A percentile compares a stretch with the other conserved stretches of the same genome.
Evolutionary conservation across 2,329 filamentous ascomycete species (phyloP).

Genomic region (Calonectria henricotiae): DNA sequence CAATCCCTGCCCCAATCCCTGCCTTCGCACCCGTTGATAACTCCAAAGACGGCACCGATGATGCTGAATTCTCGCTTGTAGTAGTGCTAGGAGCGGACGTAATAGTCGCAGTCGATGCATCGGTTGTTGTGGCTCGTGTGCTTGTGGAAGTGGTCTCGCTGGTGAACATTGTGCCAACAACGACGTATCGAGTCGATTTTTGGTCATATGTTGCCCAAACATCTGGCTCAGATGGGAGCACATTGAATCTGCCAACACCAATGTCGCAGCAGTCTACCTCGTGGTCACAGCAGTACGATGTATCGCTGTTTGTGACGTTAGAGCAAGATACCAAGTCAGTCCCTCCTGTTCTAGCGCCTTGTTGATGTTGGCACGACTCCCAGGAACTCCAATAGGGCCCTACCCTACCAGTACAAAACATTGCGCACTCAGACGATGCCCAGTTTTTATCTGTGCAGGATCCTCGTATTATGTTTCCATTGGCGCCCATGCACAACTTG

Average conservation of each 20-base stretch:
- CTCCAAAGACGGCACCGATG: neutral
- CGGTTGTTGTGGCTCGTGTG: neutral
- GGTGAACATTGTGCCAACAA: slow-evolving; percentile 42
- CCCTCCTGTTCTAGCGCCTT: slow-evolving; percentile 46
- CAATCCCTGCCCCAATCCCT: slow-evolving; percentile 30
- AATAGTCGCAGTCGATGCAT: neutral
- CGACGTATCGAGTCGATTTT: slow-evolving; percentile 39
- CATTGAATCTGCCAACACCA: slow-evolving; percentile 50
- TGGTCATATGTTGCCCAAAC: slow-evolving; percentile 46
- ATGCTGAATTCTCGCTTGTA: neutral
- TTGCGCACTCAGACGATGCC: slow-evolving; percentile 43
- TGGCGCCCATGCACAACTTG: slow-evolving; percentile 42
- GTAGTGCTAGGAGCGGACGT: slow-evolving; percentile 14
- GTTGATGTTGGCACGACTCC: slow-evolving; percentile 6
- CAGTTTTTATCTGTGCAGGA: slow-evolving; percentile 50
- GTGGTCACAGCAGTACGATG: slow-evolving; percentile 52
- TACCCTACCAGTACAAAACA: slow-evolving; percentile 39
- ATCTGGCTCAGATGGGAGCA: slow-evolving; percentile 46
- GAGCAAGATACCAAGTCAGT: slow-evolving; percentile 51
- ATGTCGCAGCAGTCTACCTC: slow-evolving; percentile 47
- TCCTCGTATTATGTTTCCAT: slow-evolving; percentile 48
- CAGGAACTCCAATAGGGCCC: neutral
- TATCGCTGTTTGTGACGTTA: slow-evolving; percentile 48
- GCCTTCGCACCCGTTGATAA: slow-evolving; percentile 34
- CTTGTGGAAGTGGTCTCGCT: slow-evolving; percentile 24